These are phyloP conservation scores for Didymella lethalis DNA, from an alignment of 2,329 filamentous ascomycete species.

Conservation along the genomic window DNA sequence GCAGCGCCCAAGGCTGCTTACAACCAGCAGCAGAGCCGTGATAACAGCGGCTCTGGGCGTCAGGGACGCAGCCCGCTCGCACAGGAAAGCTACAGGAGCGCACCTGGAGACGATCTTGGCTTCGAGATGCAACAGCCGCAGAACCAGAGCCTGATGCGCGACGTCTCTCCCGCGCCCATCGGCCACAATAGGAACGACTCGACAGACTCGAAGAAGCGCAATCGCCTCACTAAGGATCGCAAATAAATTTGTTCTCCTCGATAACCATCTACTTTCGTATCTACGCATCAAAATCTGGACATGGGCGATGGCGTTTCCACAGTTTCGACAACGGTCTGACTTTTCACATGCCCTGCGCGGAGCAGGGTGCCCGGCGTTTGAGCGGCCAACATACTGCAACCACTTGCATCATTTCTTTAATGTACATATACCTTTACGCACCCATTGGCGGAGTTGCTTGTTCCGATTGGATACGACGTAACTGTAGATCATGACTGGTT, in stretches of 20 bases:
- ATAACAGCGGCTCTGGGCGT: conserved; percentile 29
- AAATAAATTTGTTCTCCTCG: conserved; percentile 27
- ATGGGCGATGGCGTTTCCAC: conserved; percentile 20
- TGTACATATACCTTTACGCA: conserved; percentile 27
- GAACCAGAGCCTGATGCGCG: conserved; percentile 44
- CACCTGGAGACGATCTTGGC: conserved; percentile 40
- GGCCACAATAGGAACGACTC: conserved; percentile 43
- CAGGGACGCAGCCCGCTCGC: conserved; percentile 57
- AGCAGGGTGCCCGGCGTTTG: conserved; percentile 23
- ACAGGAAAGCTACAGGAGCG: conserved; percentile 53
- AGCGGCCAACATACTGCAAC: conserved; percentile 17
- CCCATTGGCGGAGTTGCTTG: conserved; percentile 5
- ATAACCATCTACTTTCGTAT: conserved; percentile 13
- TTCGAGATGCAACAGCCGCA: conserved; percentile 50
- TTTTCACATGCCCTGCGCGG: conserved; percentile 19
- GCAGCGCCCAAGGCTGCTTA: conserved; percentile 45
- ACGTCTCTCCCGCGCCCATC: conserved; percentile 45
- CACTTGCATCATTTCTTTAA: conserved; percentile 20
- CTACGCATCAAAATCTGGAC: conserved; percentile 21
- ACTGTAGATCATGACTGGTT: conserved; percentile 29
- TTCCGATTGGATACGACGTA: conserved; percentile 19
- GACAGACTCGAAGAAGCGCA: conserved; percentile 48
- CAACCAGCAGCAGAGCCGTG: conserved; percentile 28
- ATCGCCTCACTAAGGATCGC: conserved; percentile 47
- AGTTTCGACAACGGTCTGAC: conserved; percentile 18